Evolutionary conservation across 768 basidiomycete genomes (phyloP), one percentile per base, ranked within the genome.

Genomic region (Boletus rufocinnamomeus): DNA sequence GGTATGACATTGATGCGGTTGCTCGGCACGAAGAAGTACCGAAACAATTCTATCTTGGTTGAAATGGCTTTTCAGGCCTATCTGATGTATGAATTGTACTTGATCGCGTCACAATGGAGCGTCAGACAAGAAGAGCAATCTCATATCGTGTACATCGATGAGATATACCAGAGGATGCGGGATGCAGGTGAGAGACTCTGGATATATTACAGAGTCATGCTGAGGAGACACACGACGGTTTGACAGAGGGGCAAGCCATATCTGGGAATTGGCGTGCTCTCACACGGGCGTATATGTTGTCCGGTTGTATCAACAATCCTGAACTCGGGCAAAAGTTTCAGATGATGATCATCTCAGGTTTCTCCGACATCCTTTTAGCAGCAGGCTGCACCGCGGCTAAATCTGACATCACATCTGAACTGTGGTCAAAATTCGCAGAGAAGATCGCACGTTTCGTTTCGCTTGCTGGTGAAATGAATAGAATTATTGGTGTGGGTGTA

Each of bases 381-480:
- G 72, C 70, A 1, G 72, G 72, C 9, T 72, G 67, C 53, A 61
- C 57, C 21, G 17, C 54, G 8, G 2, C 59, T 3, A 50, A 57
- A 49, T 21, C 57, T 0, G 67, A 71, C 10, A 63, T 82, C 2
- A 74, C 75, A 11, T 72, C 77, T 10, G 69, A 70, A n/a, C 70
- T 85, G 41, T 69, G 71, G 34, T 61, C 69, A 5, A 74, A 73
- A 21, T 86, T 84, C 61, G 70, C 67, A 4, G 76, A 75, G 0
- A 74, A 75, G 27, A 68, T 84, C 16, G 17, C 65, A 63, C 21
- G 69, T 16, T 74, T 85, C 40, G 76, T 82, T 37, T 73, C 74
- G 45, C 68, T 75, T 19, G 80, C 83, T 11, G 73, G 79, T 41
- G 74, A 73, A 16, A 65, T 86, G 34, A 83, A 83, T 44, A 68